Base-by-base conservation (phyloP, 75 land plant genomes). In the Sequoia sempervirens region DNA sequence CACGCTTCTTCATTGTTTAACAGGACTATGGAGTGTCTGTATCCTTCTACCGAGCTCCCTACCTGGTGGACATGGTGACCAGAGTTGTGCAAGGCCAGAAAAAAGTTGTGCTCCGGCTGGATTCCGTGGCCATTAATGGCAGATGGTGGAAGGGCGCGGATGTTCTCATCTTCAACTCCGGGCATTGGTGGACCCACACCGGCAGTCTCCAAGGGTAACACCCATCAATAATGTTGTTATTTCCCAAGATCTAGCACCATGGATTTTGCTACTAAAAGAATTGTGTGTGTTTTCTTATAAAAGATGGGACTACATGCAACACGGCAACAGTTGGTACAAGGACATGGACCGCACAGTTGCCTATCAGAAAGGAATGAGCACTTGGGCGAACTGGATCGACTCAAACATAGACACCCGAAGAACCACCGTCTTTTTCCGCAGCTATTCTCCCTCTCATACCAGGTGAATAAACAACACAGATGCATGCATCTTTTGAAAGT, bases 121-220 rank as follows among this genome's bases (percentile, higher is more conserved):
- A 93, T 53, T 90, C 90, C 0, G 88, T 93, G 34, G 73, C 83
- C 32, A 86, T 81, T 72, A 85, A 82, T 38, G 93, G 94, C 40
- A 79, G 83, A 30, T 82, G 64, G 1, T 97, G 99, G 99, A 84
- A 69, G 76, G 87, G 82, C 3, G 91, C 89, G 30, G 91, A 95
- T 52, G 79, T 93, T 50, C 85, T 97, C n/a, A 80, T 97, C 43
- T 97, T 95, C 86, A 97, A 97, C 84, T 76, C 93, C 1, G 97
- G 97, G 85, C 97, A 97, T 53, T 97, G 99, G 99, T 97, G 99
- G 99, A 85, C 84, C 18, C 93, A 93, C 87, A 85, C 75, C 2
- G 94, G 94, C 81, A 86, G 30, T 15, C 46, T 82, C 17, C 88
- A 87, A 81, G 81, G 90, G 98, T 96, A 86, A 26, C 85, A 34